Base-by-base conservation (phyloP, 2,329 filamentous ascomycete species). In the Exophiala sp. region DNA sequence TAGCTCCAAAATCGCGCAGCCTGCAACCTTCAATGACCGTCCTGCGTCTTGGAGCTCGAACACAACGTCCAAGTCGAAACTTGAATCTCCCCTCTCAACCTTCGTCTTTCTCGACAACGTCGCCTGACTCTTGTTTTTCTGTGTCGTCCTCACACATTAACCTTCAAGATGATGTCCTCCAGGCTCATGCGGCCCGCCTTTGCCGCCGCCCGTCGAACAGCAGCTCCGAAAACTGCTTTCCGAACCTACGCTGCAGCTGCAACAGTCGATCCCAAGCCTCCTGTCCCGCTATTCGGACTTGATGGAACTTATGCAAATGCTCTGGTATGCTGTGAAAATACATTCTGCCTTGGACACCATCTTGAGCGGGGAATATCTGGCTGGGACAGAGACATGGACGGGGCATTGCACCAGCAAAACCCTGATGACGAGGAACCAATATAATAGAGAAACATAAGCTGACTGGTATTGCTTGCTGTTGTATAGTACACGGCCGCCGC, bases 261-360 rank as follows among this genome's bases (percentile, higher is more conserved):
- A 65, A 74, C 81, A 19, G 48, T 29, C 18, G 81, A 83, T 55
- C 73, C 82, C 70, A 90, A 87, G 79, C 83, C 91, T 65, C 93
- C 93, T 62, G 78, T 96, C 68, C 81, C 90, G 65, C 81, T 98
- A 67, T 98, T 88, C 74, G 93, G 93, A 64, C 77, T 98, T 68
- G 93, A 97, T 74, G 93, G 93, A 73, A 97, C 91, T 70, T 98
- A 98, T 77, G 93, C 93, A 70, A 89, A 85, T 76, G 93, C 93
- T 77, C 80, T 98, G 83, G 93, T 98, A 91, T 71, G 88, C 43
- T 18, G 16, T 41, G 27, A 42, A 22, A 32, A 32, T 7, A 7
- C 29, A 32, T 32, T 32, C 29, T 32, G 29, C 29, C 29, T 10
- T 27, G 24, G 24, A 27, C 24, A 27, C 5, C 24, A 5, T 5